Evolutionary conservation across 129 eudicot species (phyloP), one percentile per base, ranked within the genome.

Genomic region (Artemisia annua): DNA sequence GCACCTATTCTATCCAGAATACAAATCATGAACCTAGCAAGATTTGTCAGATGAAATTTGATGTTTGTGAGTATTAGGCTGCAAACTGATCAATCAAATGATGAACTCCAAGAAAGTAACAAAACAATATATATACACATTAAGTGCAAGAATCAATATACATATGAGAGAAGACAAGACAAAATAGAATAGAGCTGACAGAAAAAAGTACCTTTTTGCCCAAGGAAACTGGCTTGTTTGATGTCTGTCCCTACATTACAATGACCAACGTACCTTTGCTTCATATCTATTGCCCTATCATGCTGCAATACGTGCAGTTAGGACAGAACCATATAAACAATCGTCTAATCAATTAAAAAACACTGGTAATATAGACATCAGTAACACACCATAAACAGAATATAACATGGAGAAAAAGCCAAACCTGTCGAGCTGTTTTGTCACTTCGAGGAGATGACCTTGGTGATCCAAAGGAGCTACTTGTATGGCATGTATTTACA

Each of bases 201-300:
- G 2, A 2, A 39, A 39, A 2, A 28, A 64, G 9, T 82, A 94
- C 98, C 98, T 84, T 62, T 86, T 76, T 86, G 96, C 46, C 99
- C 99, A 70, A 94, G 84, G 74, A 94, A 94, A 75, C 96, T 94
- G 44, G 99, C 99, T 74, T 94, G 99, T 75, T 94, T 94, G 78
- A 94, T 94, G 74, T 94, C 99, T 8, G 99, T 94, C 79, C 99
- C 97, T 8, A 84, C 80, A 74, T 94, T 94, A 69, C 97, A 90
- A 64, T 94, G 99, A 65, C 99, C 99, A 67, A 80, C 82, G 13
- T 84, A 94, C 86, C 97, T 90, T 71, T 78, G 89, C 70, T 88
- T 94, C 97, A 94, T 94, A 81, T 94, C 97, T 77, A 88, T 81
- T 53, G 74, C 99, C 16, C 66, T 77, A 83, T 88, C 99, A 69